phyloP scores from a whole-genome alignment of 1,139 yeast genomes.

The Scheffersomyces segobiensis region DNA sequence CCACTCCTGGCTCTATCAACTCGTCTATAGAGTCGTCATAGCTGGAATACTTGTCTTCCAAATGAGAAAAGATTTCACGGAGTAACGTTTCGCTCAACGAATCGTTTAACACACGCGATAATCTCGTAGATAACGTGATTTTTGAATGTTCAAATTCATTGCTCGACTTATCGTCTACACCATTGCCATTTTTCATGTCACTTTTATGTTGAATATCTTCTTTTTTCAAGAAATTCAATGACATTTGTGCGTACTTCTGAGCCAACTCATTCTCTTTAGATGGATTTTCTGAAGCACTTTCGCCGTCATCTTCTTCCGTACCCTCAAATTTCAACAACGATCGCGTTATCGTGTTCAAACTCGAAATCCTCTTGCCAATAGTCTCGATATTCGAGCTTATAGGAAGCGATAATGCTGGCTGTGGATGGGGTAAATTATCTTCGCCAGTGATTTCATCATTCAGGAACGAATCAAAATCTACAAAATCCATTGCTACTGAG shows the following conservation, averaged over 20 bases:
- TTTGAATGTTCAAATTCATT: conserved; percentile 1
- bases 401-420: conserved; percentile 48
- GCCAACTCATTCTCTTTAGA: conserved; percentile 13
- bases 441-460: conserved; percentile 13
- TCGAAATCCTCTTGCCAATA: conserved; percentile 36
- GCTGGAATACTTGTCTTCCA: conserved; percentile 41
- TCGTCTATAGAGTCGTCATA: conserved; percentile 14
- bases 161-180: not conserved
- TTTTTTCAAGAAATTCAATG: conserved; percentile 10
- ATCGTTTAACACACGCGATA: conserved; percentile 52
- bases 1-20: conserved; percentile 22
- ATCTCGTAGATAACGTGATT: conserved; percentile 41
- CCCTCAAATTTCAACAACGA: conserved; percentile 24
- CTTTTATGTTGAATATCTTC: conserved; percentile 3
- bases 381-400: conserved; percentile 41
- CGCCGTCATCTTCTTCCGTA: conserved; percentile 2
- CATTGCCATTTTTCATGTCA: not conserved
- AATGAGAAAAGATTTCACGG: conserved; percentile 46
- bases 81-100: conserved; percentile 49
- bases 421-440: conserved; percentile 40
- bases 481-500: conserved; percentile 36
- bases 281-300: conserved; percentile 2
- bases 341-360: conserved; percentile 33
- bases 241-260: conserved; percentile 17
- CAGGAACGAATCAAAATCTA: conserved; percentile 41